These are phyloP conservation scores for Ensete glaucum DNA, from an alignment of 176 grass and related monocot species.

Conservation along the genomic window DNA sequence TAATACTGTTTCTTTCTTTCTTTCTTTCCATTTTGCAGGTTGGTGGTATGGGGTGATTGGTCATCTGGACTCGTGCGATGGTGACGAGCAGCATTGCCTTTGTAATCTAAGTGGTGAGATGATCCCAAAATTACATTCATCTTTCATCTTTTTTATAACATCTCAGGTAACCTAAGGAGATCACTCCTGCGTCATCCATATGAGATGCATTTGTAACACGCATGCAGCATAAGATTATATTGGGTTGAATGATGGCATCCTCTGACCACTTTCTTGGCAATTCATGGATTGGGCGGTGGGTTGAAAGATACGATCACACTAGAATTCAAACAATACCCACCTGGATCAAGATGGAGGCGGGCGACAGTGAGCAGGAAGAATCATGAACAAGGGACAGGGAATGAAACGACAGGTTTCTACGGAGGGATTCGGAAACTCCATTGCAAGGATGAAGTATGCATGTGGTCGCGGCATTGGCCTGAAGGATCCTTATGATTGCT, in stretches of 20 bases:
- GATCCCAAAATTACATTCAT: not conserved
- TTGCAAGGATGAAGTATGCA: conserved; percentile 48
- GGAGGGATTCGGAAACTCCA: conserved; percentile 70
- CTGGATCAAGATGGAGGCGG: conserved; percentile 60
- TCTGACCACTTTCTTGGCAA: not conserved
- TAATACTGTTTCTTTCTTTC: no score
- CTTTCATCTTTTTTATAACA: conserved; percentile 1
- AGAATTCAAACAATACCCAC: conserved; percentile 80
- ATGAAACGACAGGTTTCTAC: conserved; percentile 68
- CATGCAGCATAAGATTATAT: not conserved
- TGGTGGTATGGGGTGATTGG: conserved; percentile 94
- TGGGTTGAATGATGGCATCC: not conserved
- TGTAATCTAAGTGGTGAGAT: conserved; percentile 63
- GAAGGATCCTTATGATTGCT: conserved; percentile 8
- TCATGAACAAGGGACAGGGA: conserved; percentile 51
- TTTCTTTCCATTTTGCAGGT: conserved; percentile 27
- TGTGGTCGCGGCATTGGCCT: conserved; percentile 70
- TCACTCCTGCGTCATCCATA: no score
- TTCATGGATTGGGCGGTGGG: not conserved
- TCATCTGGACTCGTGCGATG: conserved; percentile 55
- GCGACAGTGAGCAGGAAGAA: conserved; percentile 48
- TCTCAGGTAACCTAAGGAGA: not conserved
- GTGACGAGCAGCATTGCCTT: conserved; percentile 51
- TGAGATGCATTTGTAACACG: not conserved
- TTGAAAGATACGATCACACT: conserved; percentile 46